Conservation (phyloP, 148 eudicot genomes). For the Limonium bicolor region DNA sequence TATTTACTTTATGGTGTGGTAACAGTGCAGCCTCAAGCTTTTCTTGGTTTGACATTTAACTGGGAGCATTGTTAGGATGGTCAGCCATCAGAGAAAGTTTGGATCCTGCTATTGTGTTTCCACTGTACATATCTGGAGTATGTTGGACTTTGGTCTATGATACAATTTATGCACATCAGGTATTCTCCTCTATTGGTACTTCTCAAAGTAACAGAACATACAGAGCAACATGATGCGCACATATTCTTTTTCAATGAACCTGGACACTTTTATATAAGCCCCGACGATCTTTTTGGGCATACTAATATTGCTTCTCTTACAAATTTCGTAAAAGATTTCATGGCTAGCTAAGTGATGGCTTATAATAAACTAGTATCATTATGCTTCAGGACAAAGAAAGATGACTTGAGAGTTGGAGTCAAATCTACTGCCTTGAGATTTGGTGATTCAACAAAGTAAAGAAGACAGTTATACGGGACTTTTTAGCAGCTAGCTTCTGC, state of each 20-base stretch:
- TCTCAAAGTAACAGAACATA: no score
- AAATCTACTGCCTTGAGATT: conserved; percentile 91
- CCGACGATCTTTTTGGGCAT: no score
- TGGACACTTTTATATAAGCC: no score
- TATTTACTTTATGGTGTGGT: conserved; percentile 5
- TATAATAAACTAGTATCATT: no score
- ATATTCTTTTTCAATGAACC: no score
- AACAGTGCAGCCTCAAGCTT: conserved; percentile 86
- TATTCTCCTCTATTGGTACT: conserved; percentile 19
- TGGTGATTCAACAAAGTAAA: conserved; percentile 75
- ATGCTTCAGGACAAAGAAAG: conserved; percentile 90
- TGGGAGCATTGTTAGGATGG: conserved; percentile 99
- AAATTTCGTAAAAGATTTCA: no score
- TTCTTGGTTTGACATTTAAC: conserved; percentile 86
- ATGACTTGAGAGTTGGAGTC: conserved; percentile 80
- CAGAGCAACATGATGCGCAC: no score
- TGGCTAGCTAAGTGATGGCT: no score
- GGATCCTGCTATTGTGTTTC: conserved; percentile 68
- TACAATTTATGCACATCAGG: conserved; percentile 99
- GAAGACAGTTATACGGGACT: no score
- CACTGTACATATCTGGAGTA: conserved; percentile 79
- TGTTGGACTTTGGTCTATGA: conserved; percentile 94
- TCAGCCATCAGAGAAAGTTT: conserved; percentile 81
- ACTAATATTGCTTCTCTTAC: no score
- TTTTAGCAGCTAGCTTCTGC: no score